Evolutionary conservation across 2,329 filamentous ascomycete genomes (phyloP).

Genomic region (Oidium heveae): DNA sequence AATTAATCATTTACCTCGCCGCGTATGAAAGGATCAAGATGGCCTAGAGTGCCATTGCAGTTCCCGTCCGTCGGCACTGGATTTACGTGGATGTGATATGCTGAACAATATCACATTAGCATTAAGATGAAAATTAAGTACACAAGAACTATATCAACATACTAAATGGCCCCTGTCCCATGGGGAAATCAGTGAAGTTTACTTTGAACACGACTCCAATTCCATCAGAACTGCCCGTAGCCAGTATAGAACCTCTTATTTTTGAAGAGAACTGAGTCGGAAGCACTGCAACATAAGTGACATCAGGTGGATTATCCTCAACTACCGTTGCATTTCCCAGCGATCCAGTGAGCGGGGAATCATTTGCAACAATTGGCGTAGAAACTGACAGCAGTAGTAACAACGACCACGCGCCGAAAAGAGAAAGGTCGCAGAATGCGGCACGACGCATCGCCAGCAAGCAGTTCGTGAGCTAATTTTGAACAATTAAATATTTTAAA

Average conservation of each 20-base stretch:
- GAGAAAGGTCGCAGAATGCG: too few species aligned
- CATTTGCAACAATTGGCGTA: conserved; percentile 6
- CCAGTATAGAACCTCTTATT: conserved; percentile 26
- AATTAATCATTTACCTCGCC: conserved; percentile 15
- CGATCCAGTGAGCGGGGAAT: conserved; percentile 7
- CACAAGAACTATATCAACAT: conserved; percentile 12
- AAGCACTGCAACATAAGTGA: conserved; percentile 29
- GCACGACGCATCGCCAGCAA: too few species aligned
- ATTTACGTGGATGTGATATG: conserved; percentile 46
- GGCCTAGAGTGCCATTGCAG: conserved; percentile 40
- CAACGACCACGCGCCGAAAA: too few species aligned
- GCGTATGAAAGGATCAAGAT: conserved; percentile 46
- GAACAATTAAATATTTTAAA: too few species aligned
- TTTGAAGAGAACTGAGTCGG: conserved; percentile 23
- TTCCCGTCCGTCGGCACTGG: conserved; percentile 41
- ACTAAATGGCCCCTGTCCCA: conserved; percentile 33
- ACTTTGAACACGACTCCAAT: conserved; percentile 29
- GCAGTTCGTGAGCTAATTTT: too few species aligned
- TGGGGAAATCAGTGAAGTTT: conserved; percentile 31
- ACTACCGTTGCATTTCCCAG: conserved; percentile 25
- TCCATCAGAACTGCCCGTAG: conserved; percentile 21
- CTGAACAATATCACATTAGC: conserved; percentile 16
- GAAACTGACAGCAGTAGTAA: neutral
- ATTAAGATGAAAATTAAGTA: neutral
- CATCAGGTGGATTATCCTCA: conserved; percentile 27